Percentiles rank a stretch among this genome's conserved stretches.
Conservation (phyloP, 805 yeast species). For the Blastobotrys attinorum region DNA sequence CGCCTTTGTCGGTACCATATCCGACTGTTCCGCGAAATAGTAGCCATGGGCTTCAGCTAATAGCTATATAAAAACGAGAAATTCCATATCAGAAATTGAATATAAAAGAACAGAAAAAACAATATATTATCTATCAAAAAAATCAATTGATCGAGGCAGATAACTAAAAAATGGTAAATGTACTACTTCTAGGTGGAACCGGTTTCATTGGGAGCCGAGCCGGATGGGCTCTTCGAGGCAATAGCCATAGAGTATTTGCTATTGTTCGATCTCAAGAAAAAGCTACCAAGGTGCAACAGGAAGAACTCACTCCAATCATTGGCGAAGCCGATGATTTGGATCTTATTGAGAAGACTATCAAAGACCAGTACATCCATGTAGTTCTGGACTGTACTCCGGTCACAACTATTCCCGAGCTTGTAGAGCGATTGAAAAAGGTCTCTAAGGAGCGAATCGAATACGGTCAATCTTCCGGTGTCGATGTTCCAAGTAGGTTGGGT, state of each 20-base stretch:
- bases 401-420: not conserved
- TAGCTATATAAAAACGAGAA: no score
- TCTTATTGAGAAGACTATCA: not conserved
- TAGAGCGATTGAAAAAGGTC: not conserved
- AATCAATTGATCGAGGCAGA: no score
- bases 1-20: no score
- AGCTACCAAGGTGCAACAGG: not conserved
- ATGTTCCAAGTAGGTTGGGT: not conserved
- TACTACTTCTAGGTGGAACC: not conserved
- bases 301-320: not conserved
- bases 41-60: no score
- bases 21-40: no score
- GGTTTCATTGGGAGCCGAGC: not conserved
- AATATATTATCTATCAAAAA: no score
- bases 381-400: not conserved
- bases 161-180: not conserved
- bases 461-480: not conserved
- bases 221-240: not conserved
- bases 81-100: no score
- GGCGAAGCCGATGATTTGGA: not conserved
- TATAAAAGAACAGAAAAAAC: no score
- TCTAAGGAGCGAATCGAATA: not conserved
- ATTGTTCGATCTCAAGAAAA: not conserved
- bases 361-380: not conserved
- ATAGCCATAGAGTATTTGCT: not conserved